A percentile compares a stretch with the other conserved stretches of the same genome.
Evolutionary conservation across 2,329 filamentous ascomycete species (phyloP).

Genomic region (Fusarium incarnatum): DNA sequence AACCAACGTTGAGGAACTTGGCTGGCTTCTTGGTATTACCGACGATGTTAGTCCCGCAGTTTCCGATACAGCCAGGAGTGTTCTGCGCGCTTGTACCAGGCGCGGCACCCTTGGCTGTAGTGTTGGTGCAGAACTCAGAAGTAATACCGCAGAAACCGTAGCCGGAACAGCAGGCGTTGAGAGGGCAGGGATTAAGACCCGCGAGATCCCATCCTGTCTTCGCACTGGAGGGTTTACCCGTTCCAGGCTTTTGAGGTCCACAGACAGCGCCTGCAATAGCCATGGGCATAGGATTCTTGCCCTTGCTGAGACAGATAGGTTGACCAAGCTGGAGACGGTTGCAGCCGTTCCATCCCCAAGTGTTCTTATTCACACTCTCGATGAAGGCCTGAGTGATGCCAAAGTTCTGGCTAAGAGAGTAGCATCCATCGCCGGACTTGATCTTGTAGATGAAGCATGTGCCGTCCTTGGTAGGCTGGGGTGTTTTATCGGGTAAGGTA

Average conservation of each 20-base stretch:
- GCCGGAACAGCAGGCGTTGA: slow-evolving; percentile 56
- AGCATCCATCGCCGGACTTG: slow-evolving; percentile 50
- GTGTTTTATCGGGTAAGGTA: slow-evolving; percentile 49
- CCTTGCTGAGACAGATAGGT: slow-evolving; percentile 52
- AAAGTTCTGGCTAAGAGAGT: slow-evolving; percentile 47
- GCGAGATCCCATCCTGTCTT: slow-evolving; percentile 49
- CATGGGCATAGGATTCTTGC: slow-evolving; percentile 51
- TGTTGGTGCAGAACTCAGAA: slow-evolving; percentile 56
- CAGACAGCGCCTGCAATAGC: slow-evolving; percentile 49
- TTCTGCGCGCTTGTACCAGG: slow-evolving; percentile 45
- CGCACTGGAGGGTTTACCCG: slow-evolving; percentile 38
- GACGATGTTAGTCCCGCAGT: slow-evolving; percentile 50
- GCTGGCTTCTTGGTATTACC: slow-evolving; percentile 44
- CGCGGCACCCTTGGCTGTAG: slow-evolving; percentile 43
- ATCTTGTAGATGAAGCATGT: slow-evolving; percentile 52
- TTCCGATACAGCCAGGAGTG: slow-evolving; percentile 49
- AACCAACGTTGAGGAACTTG: slow-evolving; percentile 47
- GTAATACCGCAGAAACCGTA: slow-evolving; percentile 61
- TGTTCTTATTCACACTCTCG: slow-evolving; percentile 52
- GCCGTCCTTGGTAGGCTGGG: slow-evolving; percentile 52
- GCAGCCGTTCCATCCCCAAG: slow-evolving; percentile 55
- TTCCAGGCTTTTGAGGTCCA: slow-evolving; percentile 50
- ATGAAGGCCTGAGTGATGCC: slow-evolving; percentile 54
- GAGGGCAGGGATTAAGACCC: slow-evolving; percentile 59
- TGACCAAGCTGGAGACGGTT: slow-evolving; percentile 41